Evolutionary conservation across 192 early-diverging fungal genomes (phyloP).

Genomic region (Entomortierella beljakovae): DNA sequence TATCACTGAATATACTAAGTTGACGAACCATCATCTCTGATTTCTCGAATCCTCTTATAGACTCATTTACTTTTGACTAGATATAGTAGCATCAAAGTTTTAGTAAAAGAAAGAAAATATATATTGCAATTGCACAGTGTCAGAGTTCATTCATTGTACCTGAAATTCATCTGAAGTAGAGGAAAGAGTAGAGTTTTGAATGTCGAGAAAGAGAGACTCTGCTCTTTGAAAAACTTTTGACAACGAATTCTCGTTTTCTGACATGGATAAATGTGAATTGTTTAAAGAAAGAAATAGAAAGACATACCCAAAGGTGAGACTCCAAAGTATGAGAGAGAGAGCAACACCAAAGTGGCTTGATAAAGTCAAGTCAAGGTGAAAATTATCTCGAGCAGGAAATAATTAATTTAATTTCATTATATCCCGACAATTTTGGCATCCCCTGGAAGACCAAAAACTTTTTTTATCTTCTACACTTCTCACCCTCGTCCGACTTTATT

Average conservation of each 20-base stretch:
- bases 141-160: slow-evolving; percentile 6
- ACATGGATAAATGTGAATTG: slow-evolving; percentile 15
- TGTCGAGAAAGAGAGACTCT: slow-evolving; percentile 32
- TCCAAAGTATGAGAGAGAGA: no score
- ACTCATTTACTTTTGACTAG: slow-evolving; percentile 62
- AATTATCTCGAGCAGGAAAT: background rate
- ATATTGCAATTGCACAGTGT: background rate
- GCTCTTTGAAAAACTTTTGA: slow-evolving; percentile 45
- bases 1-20: slow-evolving; percentile 84
- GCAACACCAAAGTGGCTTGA: no score
- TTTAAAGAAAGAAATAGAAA: background rate
- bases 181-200: slow-evolving; percentile 37
- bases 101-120: slow-evolving; percentile 2
- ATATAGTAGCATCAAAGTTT: background rate
- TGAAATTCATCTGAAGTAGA: slow-evolving; percentile 50
- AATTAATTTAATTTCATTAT: no score
- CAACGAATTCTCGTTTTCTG: slow-evolving; percentile 33
- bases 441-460: no score
- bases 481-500: background rate
- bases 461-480: slow-evolving; percentile 2
- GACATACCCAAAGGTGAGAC: background rate
- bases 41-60: slow-evolving; percentile 57
- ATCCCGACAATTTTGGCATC: no score
- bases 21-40: slow-evolving; percentile 63
- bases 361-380: no score